phyloP scores from a whole-genome alignment of 352 stramenopile genomes.

The Globisporangium mamillatum region DNA sequence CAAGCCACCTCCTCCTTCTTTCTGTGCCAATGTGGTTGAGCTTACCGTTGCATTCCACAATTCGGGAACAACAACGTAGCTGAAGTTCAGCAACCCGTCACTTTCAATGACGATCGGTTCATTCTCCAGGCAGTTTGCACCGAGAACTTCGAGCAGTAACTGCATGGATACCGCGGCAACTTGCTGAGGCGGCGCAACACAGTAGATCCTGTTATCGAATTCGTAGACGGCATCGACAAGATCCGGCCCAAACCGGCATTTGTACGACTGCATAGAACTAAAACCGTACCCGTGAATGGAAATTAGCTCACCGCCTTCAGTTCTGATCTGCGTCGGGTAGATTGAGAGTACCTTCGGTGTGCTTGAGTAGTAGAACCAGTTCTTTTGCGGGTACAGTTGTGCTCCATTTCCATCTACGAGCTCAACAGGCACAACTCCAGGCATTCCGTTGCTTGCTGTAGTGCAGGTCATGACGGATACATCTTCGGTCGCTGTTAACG shows the following conservation, averaged over 20 bases:
- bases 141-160: slow-evolving; percentile 4
- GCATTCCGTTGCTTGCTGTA: slow-evolving; percentile 15
- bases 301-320: slow-evolving; percentile 25
- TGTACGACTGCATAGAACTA: slow-evolving; percentile 13
- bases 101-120: slow-evolving; percentile 2
- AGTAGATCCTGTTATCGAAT: slow-evolving; percentile 33
- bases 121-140: background rate
- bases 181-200: slow-evolving; percentile 20
- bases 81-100: slow-evolving; percentile 14
- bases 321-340: slow-evolving; percentile 16
- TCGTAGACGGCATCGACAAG: slow-evolving; percentile 13
- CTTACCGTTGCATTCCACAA: slow-evolving; percentile 19
- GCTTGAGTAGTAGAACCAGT: slow-evolving; percentile 37
- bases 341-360: slow-evolving; percentile 26
- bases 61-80: slow-evolving; percentile 25
- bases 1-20: background rate
- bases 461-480: slow-evolving; percentile 12
- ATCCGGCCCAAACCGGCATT: slow-evolving; percentile 31
- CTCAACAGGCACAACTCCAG: slow-evolving; percentile 24
- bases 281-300: slow-evolving; percentile 30
- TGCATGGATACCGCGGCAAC: background rate
- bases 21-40: background rate
- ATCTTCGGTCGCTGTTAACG: slow-evolving; percentile 8
- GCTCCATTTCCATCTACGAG: slow-evolving; percentile 10
- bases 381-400: slow-evolving; percentile 11